Evolutionary conservation across 495 filamentous ascomycete genomes (phyloP).

Genomic region (Letharia lupina): DNA sequence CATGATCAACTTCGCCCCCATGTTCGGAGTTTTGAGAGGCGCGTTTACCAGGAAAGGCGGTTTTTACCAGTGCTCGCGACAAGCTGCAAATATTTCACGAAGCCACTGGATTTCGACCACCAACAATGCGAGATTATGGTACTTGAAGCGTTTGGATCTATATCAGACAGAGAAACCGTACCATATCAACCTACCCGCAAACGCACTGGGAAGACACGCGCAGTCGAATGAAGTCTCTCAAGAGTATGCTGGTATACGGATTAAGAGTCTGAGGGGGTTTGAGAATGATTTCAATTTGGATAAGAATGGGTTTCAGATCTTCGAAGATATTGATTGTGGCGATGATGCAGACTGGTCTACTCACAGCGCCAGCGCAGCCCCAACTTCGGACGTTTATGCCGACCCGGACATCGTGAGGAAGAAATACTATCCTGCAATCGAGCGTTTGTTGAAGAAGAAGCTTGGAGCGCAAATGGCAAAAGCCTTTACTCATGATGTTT

Average conservation of each 20-base stretch:
- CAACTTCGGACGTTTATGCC: background rate
- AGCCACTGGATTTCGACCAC: background rate
- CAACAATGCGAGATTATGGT: background rate
- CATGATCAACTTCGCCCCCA: background rate
- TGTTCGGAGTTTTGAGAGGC: background rate
- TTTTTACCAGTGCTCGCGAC: background rate
- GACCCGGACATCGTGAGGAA: slow-evolving; percentile 8
- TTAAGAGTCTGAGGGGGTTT: background rate
- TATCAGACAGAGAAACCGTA: slow-evolving; percentile 11
- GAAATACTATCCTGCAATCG: slow-evolving; percentile 1
- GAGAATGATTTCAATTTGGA: slow-evolving; percentile 5
- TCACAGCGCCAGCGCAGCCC: background rate
- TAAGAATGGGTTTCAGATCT: slow-evolving; percentile 7
- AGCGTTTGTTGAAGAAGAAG: background rate
- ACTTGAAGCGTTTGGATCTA: background rate
- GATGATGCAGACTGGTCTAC: background rate
- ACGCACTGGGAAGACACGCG: background rate
- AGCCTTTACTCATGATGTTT: slow-evolving; percentile 6
- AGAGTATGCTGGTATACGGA: background rate
- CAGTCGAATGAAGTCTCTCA: slow-evolving; percentile 1
- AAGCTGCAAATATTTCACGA: background rate
- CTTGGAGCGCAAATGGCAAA: background rate
- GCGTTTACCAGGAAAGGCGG: background rate
- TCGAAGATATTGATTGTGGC: background rate
- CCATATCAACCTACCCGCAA: slow-evolving; percentile 8